Base-by-base conservation (phyloP, 768 basidiomycete genomes). In the Leucocoprinus leucothites region DNA sequence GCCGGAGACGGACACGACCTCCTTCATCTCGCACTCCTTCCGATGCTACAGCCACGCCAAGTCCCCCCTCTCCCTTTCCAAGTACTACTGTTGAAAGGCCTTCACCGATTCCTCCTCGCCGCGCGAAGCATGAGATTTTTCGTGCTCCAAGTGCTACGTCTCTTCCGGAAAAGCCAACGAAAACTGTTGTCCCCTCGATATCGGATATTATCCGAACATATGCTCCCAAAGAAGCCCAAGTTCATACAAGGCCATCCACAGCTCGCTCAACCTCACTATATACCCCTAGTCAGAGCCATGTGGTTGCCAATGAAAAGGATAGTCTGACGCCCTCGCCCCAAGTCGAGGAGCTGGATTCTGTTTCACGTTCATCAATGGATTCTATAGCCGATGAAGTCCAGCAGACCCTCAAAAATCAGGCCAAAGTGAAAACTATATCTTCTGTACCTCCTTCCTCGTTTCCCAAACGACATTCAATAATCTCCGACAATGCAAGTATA, bases 161-260 rank as follows among this genome's bases (percentile, higher is more conserved):
- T 22, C 42, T 38, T 40, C 44, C 53, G 46, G 51, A 60, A 35
- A 53, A 31, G 42, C 40, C 53, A 21, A 21, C 35, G 64, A 82
- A 82, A 67, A 73, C 72, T 18, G 65, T 86, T 48, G 81, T 85
- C 6, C 91, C 92, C 45, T 89, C 90, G 13, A 94, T 94, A 65
- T 88, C 87, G 38, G 91, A 94, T 54, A 94, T 94, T 57, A 94
- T 94, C 57, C 85, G 87, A 25, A 81, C 81, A 24, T 84, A 93
- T 71, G 84, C 85, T 2, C 88, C 89, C n/a, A 75, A 72, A 19
- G 73, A 80, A 60, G 71, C 73, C 48, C 82, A 81, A 61, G 68
- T 67, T 25, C 78, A 80, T 38, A 70, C 77, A n/a, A 74, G 77
- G 36, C 75, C 77, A 26, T 62, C 78, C n/a, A 70, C 56, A 60